Percentiles rank a stretch among this genome's conserved stretches.
These are phyloP conservation scores for Pulveroboletus sp. DNA, from an alignment of 768 basidiomycete genomes.

Conservation along the genomic window DNA sequence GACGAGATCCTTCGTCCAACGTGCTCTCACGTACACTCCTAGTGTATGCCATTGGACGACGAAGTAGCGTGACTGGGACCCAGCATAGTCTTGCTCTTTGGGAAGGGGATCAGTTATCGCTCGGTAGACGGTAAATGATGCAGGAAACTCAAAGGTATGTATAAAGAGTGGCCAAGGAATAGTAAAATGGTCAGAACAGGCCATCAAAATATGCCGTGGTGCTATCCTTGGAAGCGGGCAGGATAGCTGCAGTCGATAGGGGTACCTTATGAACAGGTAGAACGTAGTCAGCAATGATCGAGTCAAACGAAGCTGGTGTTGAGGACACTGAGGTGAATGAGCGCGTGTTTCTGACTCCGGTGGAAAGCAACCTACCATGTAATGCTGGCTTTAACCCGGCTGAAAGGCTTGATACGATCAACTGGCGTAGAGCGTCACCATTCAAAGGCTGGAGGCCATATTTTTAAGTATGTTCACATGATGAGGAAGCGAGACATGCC, in stretches of 20 bases:
- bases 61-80: slow-evolving; percentile 15
- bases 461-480: background rate
- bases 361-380: slow-evolving; percentile 34
- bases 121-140: background rate
- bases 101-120: background rate
- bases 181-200: slow-evolving; percentile 25
- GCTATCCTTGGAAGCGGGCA: slow-evolving; percentile 21
- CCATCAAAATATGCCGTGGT: slow-evolving; percentile 40
- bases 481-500: slow-evolving; percentile 25
- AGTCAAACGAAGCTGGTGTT: slow-evolving; percentile 58
- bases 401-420: slow-evolving; percentile 60
- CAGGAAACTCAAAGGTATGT: slow-evolving; percentile 18
- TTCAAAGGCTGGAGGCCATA: slow-evolving; percentile 45
- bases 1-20: background rate
- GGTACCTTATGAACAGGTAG: slow-evolving; percentile 34
- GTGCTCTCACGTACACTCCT: slow-evolving; percentile 7
- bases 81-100: background rate
- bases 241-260: background rate
- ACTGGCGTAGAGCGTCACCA: slow-evolving; percentile 56
- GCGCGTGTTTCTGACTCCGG: background rate
- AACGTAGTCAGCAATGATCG: slow-evolving; percentile 69
- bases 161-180: background rate
- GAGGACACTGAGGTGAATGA: slow-evolving; percentile 34
- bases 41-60: slow-evolving; percentile 33
- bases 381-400: slow-evolving; percentile 47